Base-by-base conservation (phyloP, 345 rosid genomes). In the Kernera saxatilis region DNA sequence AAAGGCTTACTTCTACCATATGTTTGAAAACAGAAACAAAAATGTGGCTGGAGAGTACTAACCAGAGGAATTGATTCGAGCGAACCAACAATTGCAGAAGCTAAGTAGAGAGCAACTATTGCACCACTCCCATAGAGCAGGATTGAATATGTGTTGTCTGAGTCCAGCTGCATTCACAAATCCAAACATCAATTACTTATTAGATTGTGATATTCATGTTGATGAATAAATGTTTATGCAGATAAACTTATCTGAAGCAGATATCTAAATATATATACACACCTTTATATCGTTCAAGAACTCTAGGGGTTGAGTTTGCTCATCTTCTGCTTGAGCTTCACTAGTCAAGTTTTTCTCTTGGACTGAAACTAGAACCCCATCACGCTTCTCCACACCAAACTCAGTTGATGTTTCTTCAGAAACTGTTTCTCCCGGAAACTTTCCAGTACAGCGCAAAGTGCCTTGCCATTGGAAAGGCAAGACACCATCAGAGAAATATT, bases 41-140 rank as follows among this genome's bases (percentile, higher is more conserved):
- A 2, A 22, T 4, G 6, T 17, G 45, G 32, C 13, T 60, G 2
- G 8, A 59, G 75, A 3, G 25, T 35, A 78, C 83, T 0, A 46
- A 94, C 99, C 95, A 94, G 51, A 15, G 99, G 99, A 53, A 94
- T 82, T 6, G 97, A 83, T 75, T 94, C 99, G 12, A 94, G 70
- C 2, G 99, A 85, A 50, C 82, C 69, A 48, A 94, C 89, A 73
- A 94, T 76, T 25, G 82, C 87, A 35, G 81, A 74, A 18, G 76
- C 72, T 26, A 94, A 62, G 87, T 91, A 91, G 30, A 91, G 8
- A n/a, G 82, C 80, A 64, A 82, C 64, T 44, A 94, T 25, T 8
- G 89, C 91, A 69, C 95, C 95, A 18, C 72, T 65, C 55, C 90
- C 96, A 49, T 79, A 84, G 12, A 89, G 71, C 37, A 85, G 5